Conservation (phyloP, 805 yeast genomes). For the Nakazawaea laoshanensis region DNA sequence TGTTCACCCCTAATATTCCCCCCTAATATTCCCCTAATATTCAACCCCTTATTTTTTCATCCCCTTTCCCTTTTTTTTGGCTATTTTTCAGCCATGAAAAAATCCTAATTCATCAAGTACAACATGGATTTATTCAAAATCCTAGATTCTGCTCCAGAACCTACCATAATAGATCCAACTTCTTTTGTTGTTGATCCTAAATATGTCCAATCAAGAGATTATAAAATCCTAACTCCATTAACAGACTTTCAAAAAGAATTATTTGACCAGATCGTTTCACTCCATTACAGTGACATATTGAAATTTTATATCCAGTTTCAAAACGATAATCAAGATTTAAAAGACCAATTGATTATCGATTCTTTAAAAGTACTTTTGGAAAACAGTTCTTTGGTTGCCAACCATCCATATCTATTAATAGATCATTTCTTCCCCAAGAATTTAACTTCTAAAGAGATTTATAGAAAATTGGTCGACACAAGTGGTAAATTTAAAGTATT, state of each 20-base stretch:
- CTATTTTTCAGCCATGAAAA: too few relatives aligned
- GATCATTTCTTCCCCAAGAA: conserved; percentile 82
- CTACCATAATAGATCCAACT: conserved; percentile 60
- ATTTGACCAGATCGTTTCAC: conserved; percentile 83
- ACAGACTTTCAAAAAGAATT: conserved; percentile 80
- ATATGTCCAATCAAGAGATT: conserved; percentile 47
- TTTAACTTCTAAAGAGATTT: conserved; percentile 61
- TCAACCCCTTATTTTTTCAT: too few relatives aligned
- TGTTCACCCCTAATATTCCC: too few relatives aligned
- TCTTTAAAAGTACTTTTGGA: conserved; percentile 67
- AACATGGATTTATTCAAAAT: conserved; percentile 71
- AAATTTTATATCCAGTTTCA: conserved; percentile 68
- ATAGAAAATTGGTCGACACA: conserved; percentile 61
- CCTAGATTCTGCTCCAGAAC: conserved; percentile 79
- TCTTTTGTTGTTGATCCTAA: conserved; percentile 25
- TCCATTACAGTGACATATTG: conserved; percentile 86
- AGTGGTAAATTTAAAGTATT: conserved; percentile 79
- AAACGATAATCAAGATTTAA: conserved; percentile 28
- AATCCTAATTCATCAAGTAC: not conserved
- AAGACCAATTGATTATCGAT: conserved; percentile 55
- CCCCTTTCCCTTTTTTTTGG: too few relatives aligned
- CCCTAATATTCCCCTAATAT: too few relatives aligned
- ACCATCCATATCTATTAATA: conserved; percentile 83
- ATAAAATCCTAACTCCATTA: conserved; percentile 75
- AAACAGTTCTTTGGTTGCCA: conserved; percentile 72